Percentiles rank a stretch among this genome's conserved stretches.
phyloP scores from a whole-genome alignment of 1,284 basidiomycete genomes.

The Cryptococcus jaspeensis region DNA sequence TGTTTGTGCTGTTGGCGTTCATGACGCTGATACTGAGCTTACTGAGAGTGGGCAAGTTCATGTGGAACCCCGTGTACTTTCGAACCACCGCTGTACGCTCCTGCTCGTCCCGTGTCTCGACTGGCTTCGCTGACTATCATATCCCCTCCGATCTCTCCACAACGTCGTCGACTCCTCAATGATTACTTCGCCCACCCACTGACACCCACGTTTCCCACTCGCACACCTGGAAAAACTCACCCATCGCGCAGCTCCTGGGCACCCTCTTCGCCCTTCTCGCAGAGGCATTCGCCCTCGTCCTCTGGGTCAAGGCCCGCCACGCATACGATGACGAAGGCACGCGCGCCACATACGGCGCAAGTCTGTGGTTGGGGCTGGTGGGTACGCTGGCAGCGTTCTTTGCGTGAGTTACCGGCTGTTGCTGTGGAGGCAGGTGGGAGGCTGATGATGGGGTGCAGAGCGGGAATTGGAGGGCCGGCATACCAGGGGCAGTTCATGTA shows the following conservation, averaged over 20 bases:
- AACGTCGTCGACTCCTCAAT: too few relatives aligned
- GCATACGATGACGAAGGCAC: constrained; percentile 3
- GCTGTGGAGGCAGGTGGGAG: neutral
- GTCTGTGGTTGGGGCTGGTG: constrained; percentile 29
- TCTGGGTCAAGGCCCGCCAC: constrained; percentile 26
- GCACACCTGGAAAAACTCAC: too few relatives aligned
- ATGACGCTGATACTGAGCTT: constrained; percentile 27
- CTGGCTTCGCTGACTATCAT: too few relatives aligned
- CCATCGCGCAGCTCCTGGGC: constrained; percentile 28
- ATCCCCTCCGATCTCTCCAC: neutral
- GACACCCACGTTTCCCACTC: neutral
- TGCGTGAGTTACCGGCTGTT: constrained; percentile 19
- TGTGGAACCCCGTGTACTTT: constrained; percentile 34
- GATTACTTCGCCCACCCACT: too few relatives aligned
- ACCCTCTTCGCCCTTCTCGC: constrained; percentile 20
- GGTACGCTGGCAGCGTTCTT: constrained; percentile 22
- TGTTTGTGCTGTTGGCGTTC: constrained; percentile 28
- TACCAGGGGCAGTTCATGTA: constrained; percentile 29
- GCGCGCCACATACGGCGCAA: constrained; percentile 24
- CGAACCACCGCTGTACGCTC: constrained; percentile 28
- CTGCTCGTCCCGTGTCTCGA: neutral
- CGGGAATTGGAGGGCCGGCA: constrained; percentile 17
- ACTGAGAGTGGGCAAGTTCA: constrained; percentile 21
- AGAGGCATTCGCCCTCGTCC: constrained; percentile 26
- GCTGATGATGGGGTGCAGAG: neutral